These are phyloP conservation scores for Suillus ampliporus DNA, from an alignment of 768 basidiomycete species.

Conservation along the genomic window DNA sequence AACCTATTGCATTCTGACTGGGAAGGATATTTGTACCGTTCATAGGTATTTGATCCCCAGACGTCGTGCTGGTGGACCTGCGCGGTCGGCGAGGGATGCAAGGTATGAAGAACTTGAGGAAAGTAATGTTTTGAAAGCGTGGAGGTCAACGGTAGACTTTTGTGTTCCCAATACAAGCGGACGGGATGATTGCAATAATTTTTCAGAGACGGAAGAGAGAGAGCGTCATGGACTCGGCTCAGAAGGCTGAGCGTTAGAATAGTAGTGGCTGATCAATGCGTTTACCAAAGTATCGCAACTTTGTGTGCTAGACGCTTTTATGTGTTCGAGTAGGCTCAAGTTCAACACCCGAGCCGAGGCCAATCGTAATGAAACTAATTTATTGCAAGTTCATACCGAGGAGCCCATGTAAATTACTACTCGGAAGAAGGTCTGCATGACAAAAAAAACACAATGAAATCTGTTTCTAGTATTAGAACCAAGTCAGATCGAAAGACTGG, in stretches of 20 bases:
- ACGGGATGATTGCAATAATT: slow-evolving; percentile 3
- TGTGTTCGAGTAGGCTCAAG: too few species aligned
- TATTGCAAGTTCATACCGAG: not conserved
- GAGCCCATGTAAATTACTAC: too few species aligned
- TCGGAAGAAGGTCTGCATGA: too few species aligned
- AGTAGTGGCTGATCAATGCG: not conserved
- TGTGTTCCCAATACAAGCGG: slow-evolving; percentile 6
- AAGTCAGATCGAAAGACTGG: too few species aligned
- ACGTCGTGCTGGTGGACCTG: slow-evolving; percentile 22
- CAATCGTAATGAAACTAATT: not conserved
- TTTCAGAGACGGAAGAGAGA: slow-evolving; percentile 1
- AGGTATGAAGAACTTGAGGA: slow-evolving; percentile 29
- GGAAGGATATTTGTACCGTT: slow-evolving; percentile 46
- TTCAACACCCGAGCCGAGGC: not conserved
- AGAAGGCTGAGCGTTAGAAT: not conserved
- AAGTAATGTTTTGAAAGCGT: slow-evolving; percentile 28
- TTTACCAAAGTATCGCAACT: not conserved
- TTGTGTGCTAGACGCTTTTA: not conserved
- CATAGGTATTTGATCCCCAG: slow-evolving; percentile 45
- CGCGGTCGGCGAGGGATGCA: slow-evolving; percentile 36
- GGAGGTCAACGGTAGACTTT: slow-evolving; percentile 15
- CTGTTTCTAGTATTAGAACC: too few species aligned
- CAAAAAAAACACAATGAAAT: too few species aligned
- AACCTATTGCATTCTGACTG: slow-evolving; percentile 41
- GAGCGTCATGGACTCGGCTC: not conserved